A percentile compares a stretch with the other conserved stretches of the same genome.
phyloP scores from a whole-genome alignment of 108 stramenopile genomes.

The Nannochloropsis gaditana region DNA sequence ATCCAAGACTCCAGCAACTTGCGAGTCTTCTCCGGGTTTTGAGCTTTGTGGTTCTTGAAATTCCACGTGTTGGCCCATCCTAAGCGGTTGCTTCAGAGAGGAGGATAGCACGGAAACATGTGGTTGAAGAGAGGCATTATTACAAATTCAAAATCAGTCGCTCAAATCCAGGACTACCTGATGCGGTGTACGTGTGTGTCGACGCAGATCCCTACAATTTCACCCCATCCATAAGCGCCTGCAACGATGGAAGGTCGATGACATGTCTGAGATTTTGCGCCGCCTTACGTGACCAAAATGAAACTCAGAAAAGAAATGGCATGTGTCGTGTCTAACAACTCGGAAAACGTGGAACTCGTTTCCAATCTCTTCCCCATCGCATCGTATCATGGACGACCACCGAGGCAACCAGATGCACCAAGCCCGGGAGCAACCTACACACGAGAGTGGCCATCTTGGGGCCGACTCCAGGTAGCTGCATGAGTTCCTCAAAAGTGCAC shows the following conservation, averaged over 20 bases:
- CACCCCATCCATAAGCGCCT: constrained; percentile 32
- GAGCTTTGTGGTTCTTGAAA: constrained; percentile 18
- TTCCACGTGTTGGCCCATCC: constrained; percentile 48
- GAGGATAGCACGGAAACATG: neutral
- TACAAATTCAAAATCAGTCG: neutral
- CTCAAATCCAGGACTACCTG: neutral
- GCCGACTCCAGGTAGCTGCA: constrained; percentile 40
- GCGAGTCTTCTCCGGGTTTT: constrained; percentile 37
- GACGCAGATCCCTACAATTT: constrained; percentile 43
- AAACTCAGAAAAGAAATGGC: no score
- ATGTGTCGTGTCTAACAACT: no score
- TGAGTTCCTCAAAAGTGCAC: constrained; percentile 23
- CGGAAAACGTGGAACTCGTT: no score
- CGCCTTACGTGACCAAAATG: no score
- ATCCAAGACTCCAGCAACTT: constrained; percentile 37
- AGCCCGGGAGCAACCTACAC: neutral
- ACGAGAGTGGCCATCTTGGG: constrained; percentile 30
- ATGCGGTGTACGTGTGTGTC: constrained; percentile 45
- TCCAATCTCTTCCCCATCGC: no score
- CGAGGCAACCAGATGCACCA: no score
- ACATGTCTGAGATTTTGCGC: no score
- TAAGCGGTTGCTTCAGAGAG: neutral
- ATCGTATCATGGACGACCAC: no score
- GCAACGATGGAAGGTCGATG: neutral
- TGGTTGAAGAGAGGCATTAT: neutral